Evolutionary conservation across 192 early-diverging fungal species (phyloP).

Genomic region (Podila horticola): DNA sequence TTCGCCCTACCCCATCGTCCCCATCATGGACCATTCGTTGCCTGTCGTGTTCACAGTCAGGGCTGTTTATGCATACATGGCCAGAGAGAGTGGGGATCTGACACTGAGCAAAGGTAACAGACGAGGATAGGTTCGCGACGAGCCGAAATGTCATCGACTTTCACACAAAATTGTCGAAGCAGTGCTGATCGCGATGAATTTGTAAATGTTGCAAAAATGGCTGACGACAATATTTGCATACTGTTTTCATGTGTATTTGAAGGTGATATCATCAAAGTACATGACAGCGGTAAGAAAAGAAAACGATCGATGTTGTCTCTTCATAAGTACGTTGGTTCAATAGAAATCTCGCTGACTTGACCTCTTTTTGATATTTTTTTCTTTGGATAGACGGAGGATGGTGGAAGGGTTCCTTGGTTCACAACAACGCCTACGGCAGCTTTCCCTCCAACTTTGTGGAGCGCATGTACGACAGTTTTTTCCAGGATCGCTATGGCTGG

Average conservation of each 20-base stretch:
- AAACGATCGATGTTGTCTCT: too few relatives aligned
- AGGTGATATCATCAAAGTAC: conserved; percentile 48
- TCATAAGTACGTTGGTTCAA: not conserved
- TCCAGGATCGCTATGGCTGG: not conserved
- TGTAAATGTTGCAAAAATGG: not conserved
- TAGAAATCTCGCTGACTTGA: not conserved
- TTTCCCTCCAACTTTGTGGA: conserved; percentile 52
- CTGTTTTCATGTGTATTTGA: not conserved
- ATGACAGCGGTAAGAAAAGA: conserved; percentile 43
- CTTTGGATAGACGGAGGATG: conserved; percentile 32
- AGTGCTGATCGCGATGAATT: not conserved
- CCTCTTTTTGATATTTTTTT: not conserved
- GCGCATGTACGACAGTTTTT: conserved; percentile 11
- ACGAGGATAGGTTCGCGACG: not conserved
- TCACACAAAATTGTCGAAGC: not conserved
- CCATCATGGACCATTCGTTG: conserved; percentile 8
- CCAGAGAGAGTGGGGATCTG: conserved; percentile 36
- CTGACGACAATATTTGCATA: not conserved
- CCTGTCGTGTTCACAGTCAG: conserved; percentile 38
- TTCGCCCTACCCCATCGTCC: not conserved
- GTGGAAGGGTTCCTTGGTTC: conserved; percentile 42
- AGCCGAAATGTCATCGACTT: not conserved
- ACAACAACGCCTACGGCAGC: conserved; percentile 14
- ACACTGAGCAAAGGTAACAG: conserved; percentile 36
- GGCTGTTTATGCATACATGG: conserved; percentile 36